phyloP scores from a whole-genome alignment of 768 basidiomycete species.

The Suillus tomentosus region DNA sequence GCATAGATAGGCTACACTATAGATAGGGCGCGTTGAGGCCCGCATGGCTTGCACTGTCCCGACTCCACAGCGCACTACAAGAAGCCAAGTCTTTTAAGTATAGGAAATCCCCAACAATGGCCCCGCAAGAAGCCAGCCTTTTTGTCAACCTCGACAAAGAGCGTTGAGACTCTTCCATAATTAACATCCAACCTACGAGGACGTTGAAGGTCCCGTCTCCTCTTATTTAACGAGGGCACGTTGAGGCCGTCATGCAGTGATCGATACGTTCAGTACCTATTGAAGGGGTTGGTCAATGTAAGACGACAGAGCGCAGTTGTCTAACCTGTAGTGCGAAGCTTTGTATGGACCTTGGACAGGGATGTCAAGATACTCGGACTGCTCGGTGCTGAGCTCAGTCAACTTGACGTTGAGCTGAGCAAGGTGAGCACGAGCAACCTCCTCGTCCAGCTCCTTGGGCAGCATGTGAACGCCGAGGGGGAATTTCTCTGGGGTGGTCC shows the following conservation, averaged over 20 bases:
- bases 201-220: conserved; percentile 70
- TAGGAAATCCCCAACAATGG: conserved; percentile 16
- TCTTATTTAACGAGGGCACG: conserved; percentile 66
- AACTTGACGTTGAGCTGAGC: conserved; percentile 92
- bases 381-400: conserved; percentile 68
- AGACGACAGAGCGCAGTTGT: background rate
- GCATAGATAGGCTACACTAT: conserved; percentile 10
- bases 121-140: conserved; percentile 15
- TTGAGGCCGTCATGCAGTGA: conserved; percentile 65
- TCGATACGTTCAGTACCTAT: conserved; percentile 32
- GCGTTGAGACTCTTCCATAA: conserved; percentile 52
- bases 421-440: conserved; percentile 96
- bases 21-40: conserved; percentile 42
- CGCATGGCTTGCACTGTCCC: conserved; percentile 20
- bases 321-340: conserved; percentile 66
- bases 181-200: conserved; percentile 48
- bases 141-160: conserved; percentile 38
- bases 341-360: conserved; percentile 82
- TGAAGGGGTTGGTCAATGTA: conserved; percentile 7
- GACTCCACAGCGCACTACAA: conserved; percentile 17
- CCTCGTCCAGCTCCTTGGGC: conserved; percentile 98
- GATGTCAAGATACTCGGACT: conserved; percentile 91
- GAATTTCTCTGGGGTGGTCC: conserved; percentile 91
- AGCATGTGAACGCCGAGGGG: conserved; percentile 97
- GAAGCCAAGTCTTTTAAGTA: conserved; percentile 18